Conservation (phyloP, 2,329 filamentous ascomycete genomes). For the Pseudofabraea citricarpa region DNA sequence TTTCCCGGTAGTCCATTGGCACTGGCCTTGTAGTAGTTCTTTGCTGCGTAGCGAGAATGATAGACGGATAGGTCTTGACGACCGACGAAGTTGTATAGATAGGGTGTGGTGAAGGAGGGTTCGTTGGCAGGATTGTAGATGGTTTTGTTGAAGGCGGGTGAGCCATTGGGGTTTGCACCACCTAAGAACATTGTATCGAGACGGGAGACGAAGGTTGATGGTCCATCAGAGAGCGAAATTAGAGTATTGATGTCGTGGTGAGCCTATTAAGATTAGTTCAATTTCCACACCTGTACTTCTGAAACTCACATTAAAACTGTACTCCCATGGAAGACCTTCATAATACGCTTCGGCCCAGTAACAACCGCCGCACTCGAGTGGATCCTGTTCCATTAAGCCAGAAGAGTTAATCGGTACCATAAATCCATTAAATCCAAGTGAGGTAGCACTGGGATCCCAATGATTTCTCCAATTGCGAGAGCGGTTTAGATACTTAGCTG, state of each 20-base stretch:
- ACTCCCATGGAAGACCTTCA: constrained; percentile 46
- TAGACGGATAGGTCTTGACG: constrained; percentile 57
- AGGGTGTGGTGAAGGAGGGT: constrained; percentile 55
- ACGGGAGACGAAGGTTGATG: constrained; percentile 40
- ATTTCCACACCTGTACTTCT: constrained; percentile 23
- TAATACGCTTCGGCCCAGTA: constrained; percentile 51
- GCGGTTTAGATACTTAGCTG: constrained; percentile 54
- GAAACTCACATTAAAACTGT: constrained; percentile 22
- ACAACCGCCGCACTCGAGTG: constrained; percentile 42
- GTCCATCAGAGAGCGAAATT: constrained; percentile 42
- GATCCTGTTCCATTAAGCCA: constrained; percentile 41
- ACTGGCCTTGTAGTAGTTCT: constrained; percentile 51
- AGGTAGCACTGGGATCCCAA: constrained; percentile 56
- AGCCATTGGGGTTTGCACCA: constrained; percentile 32
- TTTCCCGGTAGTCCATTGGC: constrained; percentile 60
- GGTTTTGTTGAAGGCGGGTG: constrained; percentile 40
- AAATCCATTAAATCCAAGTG: constrained; percentile 60
- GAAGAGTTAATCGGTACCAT: constrained; percentile 53
- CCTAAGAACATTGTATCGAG: constrained; percentile 46
- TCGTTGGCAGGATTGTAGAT: constrained; percentile 51
- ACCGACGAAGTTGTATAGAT: constrained; percentile 63
- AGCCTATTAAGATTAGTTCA: constrained; percentile 36
- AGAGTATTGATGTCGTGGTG: constrained; percentile 45
- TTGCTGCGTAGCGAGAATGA: constrained; percentile 53
- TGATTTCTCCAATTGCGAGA: constrained; percentile 69